Evolutionary conservation across 1,139 yeast genomes (phyloP), one percentile per base, ranked within the genome.

Genomic region (Magnusiomyces clavatus): DNA sequence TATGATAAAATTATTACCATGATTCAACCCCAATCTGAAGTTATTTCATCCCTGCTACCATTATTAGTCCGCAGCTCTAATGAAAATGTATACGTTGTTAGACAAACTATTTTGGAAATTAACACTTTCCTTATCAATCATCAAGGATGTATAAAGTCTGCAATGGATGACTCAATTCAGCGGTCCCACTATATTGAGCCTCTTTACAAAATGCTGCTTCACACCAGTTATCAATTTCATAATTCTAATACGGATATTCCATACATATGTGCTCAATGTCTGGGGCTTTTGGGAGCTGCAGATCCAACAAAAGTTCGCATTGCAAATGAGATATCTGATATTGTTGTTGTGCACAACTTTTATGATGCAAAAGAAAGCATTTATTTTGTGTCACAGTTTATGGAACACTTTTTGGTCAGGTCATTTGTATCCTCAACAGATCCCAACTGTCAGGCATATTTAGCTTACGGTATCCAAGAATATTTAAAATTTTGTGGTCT

Each of bases 391-490:
- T 72, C 80, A 5, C 76, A 77, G 58, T 80, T 90, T 53, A 72
- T 90, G 47, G 85, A 86, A 57, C 77, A 77, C 50, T 76, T 81
- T 57, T 73, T 94, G 16, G 83, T 90, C 10, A 86, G 86, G 44
- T 80, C 88, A 1, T 90, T 89, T 65, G 83, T 95, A 80, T 89
- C 96, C 1, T 84, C 97, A 0, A 86, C 84, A 47, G 89, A 89
- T 63, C 96, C 98, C 0, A 79, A 81, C 29, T 81, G 82, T 50
- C 98, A 94, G 64, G 74, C 86, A 56, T 86, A 84, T 63, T 76
- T 90, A 38, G 96, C 97, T 0, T 86, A 79, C 67, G 87, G 94
- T 0, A 87, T 94, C 78, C 99, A 94, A 64, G 94, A 87, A 58
- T 82, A 85, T 48, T 68, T 92, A 50, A 80, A 81, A 56, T 77